phyloP scores from a whole-genome alignment of 164 flowering plant genomes.

The Magnolia sinica region DNA sequence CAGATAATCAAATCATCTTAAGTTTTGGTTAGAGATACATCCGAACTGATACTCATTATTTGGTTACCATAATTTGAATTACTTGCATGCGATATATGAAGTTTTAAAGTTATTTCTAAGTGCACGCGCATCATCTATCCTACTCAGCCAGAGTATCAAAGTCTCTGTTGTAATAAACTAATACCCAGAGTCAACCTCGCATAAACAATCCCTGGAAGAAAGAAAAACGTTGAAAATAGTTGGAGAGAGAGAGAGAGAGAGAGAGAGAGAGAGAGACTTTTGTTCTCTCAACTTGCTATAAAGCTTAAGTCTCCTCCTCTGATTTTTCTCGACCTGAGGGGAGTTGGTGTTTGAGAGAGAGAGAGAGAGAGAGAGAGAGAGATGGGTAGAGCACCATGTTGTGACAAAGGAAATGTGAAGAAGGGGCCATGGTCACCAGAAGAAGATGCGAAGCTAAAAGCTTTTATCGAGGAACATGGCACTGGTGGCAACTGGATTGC shows the following conservation, averaged over 20 bases:
- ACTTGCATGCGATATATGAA: too few species aligned
- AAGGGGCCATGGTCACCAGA: slow-evolving; percentile 92
- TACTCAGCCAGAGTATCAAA: neutral
- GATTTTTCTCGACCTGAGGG: slow-evolving; percentile 2
- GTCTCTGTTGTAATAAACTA: neutral
- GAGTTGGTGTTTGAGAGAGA: too few species aligned
- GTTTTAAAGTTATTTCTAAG: too few species aligned
- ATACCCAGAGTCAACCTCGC: neutral
- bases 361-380: neutral
- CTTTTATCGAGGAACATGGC: slow-evolving; percentile 60
- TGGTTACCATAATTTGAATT: too few species aligned
- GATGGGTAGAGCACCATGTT: slow-evolving; percentile 94
- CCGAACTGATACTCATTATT: too few species aligned
- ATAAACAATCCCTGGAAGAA: neutral
- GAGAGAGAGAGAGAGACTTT: neutral
- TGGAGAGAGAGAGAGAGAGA: neutral
- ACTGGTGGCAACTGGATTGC: slow-evolving; percentile 93
- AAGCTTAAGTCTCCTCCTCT: neutral
- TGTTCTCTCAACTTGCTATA: neutral
- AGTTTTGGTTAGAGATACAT: too few species aligned
- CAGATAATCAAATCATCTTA: too few species aligned
- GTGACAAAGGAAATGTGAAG: slow-evolving; percentile 82
- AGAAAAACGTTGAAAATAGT: neutral
- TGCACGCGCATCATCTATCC: too few species aligned
- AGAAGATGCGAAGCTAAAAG: slow-evolving; percentile 76